Percentiles rank a stretch among this genome's conserved stretches.
Evolutionary conservation across 2,329 filamentous ascomycete species (phyloP).

Genomic region (Colletotrichum aenigma): DNA sequence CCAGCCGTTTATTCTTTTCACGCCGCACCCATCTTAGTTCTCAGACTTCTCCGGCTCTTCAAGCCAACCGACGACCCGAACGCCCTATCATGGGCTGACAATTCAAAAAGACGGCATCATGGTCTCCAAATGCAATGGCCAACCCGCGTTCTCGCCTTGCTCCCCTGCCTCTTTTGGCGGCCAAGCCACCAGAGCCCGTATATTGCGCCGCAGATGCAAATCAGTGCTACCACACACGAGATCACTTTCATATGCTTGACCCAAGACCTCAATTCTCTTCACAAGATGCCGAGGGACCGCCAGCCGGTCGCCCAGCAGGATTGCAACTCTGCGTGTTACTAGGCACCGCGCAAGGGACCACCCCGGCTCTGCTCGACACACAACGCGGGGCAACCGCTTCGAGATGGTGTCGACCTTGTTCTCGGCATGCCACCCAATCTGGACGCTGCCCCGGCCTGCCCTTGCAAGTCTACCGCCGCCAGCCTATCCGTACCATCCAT

Average conservation of each 20-base stretch:
- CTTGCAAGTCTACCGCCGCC: slow-evolving; percentile 10
- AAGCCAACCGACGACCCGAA: neutral
- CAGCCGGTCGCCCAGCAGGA: neutral
- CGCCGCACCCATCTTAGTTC: neutral
- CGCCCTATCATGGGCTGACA: neutral
- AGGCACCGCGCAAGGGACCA: neutral
- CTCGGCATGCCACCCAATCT: slow-evolving; percentile 19
- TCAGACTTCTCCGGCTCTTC: neutral
- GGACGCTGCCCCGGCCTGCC: slow-evolving; percentile 16
- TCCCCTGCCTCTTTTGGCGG: neutral
- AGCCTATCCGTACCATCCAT: neutral
- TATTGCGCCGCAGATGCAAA: neutral
- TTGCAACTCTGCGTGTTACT: slow-evolving; percentile 11
- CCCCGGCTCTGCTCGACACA: slow-evolving; percentile 13
- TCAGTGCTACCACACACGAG: neutral
- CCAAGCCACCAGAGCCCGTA: neutral
- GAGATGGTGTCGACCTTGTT: slow-evolving; percentile 22
- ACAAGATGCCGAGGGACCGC: slow-evolving; percentile 21
- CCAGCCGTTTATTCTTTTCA: neutral
- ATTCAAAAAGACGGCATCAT: neutral
- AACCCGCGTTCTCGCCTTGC: neutral
- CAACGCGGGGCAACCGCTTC: slow-evolving; percentile 19
- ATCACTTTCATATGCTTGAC: slow-evolving; percentile 20
- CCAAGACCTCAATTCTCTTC: neutral
- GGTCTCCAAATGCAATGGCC: neutral